Evolutionary conservation across 1,284 basidiomycete species (phyloP).

Genomic region (Irpex rosettiformis): DNA sequence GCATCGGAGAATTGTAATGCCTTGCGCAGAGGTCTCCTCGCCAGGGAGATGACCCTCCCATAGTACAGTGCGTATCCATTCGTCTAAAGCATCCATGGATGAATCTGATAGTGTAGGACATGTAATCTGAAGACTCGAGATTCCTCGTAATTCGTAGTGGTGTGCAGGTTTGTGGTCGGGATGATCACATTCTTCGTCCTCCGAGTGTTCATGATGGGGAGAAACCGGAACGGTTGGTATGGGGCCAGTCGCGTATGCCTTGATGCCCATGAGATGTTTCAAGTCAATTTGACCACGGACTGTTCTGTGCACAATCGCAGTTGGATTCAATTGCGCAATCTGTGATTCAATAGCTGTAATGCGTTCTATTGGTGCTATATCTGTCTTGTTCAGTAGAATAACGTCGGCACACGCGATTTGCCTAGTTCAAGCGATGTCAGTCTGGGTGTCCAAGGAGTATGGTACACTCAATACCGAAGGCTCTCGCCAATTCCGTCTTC

Average conservation of each 20-base stretch:
- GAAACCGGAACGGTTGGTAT: slow-evolving; percentile 20
- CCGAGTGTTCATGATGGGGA: slow-evolving; percentile 33
- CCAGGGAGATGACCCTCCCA: slow-evolving; percentile 65
- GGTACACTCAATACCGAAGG: slow-evolving; percentile 51
- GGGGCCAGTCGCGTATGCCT: slow-evolving; percentile 58
- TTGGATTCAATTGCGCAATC: slow-evolving; percentile 76
- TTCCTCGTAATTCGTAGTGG: slow-evolving; percentile 67
- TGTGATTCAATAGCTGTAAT: slow-evolving; percentile 48
- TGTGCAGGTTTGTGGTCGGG: slow-evolving; percentile 30
- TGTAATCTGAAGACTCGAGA: slow-evolving; percentile 68
- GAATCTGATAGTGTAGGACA: slow-evolving; percentile 53
- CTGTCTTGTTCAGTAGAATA: slow-evolving; percentile 86
- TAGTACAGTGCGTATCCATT: slow-evolving; percentile 74
- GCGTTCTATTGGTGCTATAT: slow-evolving; percentile 52
- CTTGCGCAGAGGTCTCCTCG: slow-evolving; percentile 17
- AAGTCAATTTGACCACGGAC: slow-evolving; percentile 69
- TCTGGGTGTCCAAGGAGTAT: neutral
- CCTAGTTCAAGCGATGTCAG: slow-evolving; percentile 37
- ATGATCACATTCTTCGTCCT: slow-evolving; percentile 29
- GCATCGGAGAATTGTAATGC: slow-evolving; percentile 70
- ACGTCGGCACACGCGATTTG: slow-evolving; percentile 91
- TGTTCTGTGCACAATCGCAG: slow-evolving; percentile 70
- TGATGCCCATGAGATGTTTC: slow-evolving; percentile 70
- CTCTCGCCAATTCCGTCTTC: slow-evolving; percentile 74
- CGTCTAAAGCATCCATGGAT: slow-evolving; percentile 56